Conservation (phyloP, 2,329 filamentous ascomycete genomes). For the Botrytis paeoniae region DNA sequence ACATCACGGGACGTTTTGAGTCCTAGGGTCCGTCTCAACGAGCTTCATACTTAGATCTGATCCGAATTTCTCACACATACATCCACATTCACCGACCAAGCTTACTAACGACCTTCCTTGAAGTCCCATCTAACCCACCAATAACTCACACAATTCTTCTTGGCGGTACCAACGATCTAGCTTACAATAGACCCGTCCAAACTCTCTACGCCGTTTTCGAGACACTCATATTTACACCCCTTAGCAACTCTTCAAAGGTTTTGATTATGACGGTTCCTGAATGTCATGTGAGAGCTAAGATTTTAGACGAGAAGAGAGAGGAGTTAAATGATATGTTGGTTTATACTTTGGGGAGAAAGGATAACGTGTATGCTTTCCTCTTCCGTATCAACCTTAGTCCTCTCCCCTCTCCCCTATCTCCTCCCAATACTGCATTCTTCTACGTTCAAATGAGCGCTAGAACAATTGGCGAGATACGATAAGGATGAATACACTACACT, state of each 20-base stretch:
- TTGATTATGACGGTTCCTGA: conserved; percentile 63
- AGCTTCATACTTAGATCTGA: conserved; percentile 25
- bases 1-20: background rate
- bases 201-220: conserved; percentile 49
- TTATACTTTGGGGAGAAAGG: conserved; percentile 16
- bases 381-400: background rate
- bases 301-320: conserved; percentile 41
- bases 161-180: conserved; percentile 64
- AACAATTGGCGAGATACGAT: background rate
- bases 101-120: background rate
- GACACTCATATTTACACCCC: conserved; percentile 47
- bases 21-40: too few species aligned
- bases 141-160: conserved; percentile 56
- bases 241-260: conserved; percentile 51
- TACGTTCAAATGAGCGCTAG: background rate
- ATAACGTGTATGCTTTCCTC: conserved; percentile 23
- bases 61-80: conserved; percentile 41
- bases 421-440: background rate
- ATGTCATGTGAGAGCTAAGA: conserved; percentile 33
- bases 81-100: background rate
- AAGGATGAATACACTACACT: background rate
- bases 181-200: conserved; percentile 39
- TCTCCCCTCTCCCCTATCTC: background rate
- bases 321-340: conserved; percentile 52
- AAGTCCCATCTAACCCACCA: background rate